phyloP scores from a whole-genome alignment of 495 filamentous ascomycete species.

The Ramalina peruviana region DNA sequence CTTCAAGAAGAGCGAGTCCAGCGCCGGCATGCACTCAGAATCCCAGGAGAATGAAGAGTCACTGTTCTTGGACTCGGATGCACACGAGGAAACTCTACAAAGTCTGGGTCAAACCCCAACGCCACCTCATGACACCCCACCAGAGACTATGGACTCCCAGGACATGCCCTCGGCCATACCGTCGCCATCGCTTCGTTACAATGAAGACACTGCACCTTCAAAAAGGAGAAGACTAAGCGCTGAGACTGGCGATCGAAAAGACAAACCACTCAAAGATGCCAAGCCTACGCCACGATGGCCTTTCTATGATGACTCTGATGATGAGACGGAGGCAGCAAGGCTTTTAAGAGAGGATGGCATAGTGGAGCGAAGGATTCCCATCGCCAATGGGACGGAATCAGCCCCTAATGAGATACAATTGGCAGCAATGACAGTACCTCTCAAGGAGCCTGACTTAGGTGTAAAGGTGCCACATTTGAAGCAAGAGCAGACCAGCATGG shows the following conservation, averaged over 20 bases:
- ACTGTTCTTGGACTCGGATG: conserved; percentile 32
- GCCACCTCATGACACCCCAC: conserved; percentile 24
- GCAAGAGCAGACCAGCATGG: conserved; percentile 42
- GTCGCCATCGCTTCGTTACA: conserved; percentile 24
- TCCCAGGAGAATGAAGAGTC: conserved; percentile 19
- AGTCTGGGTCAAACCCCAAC: conserved; percentile 12
- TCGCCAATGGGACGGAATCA: too few species aligned
- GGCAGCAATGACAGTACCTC: too few species aligned
- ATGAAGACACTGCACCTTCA: conserved; percentile 29
- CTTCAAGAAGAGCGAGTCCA: conserved; percentile 57
- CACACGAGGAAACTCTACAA: conserved; percentile 10
- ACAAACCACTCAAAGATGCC: background rate
- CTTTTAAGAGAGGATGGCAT: too few species aligned
- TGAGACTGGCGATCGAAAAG: conserved; percentile 5
- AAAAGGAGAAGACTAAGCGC: conserved; percentile 31
- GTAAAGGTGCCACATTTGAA: conserved; percentile 31
- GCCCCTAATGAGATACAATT: too few species aligned
- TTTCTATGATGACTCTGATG: conserved; percentile 57
- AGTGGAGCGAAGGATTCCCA: too few species aligned
- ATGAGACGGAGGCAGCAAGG: conserved; percentile 34
- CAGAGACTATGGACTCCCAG: conserved; percentile 16
- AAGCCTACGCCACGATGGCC: conserved; percentile 28
- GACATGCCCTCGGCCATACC: conserved; percentile 16
- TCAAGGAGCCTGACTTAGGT: too few species aligned
- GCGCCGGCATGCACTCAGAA: conserved; percentile 5